These are phyloP conservation scores for Paralagenidium karlingii DNA, from an alignment of 352 stramenopile species.

Conservation along the genomic window DNA sequence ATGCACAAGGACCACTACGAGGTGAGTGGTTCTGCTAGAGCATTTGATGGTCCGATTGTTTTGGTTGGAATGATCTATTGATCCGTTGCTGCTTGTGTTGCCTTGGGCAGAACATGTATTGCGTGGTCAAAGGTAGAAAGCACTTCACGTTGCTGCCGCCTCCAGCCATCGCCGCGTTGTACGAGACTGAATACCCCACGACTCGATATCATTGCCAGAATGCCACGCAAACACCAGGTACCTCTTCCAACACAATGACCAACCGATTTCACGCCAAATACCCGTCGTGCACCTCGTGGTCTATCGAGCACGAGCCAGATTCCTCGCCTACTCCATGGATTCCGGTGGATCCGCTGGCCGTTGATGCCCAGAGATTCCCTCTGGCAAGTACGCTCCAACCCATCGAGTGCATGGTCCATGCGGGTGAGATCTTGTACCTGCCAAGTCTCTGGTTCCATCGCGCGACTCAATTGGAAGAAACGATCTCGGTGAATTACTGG, in stretches of 20 bases:
- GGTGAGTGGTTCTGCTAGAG: conserved; percentile 12
- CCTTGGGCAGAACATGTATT: conserved; percentile 90
- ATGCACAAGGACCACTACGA: conserved; percentile 99
- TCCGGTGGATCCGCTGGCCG: conserved; percentile 57
- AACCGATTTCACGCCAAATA: conserved; percentile 38
- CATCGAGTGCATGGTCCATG: conserved; percentile 53
- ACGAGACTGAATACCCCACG: conserved; percentile 63
- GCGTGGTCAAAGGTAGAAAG: conserved; percentile 92
- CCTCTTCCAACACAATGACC: conserved; percentile 8
- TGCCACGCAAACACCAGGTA: conserved; percentile 3
- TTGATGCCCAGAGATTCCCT: conserved; percentile 40
- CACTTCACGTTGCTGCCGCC: conserved; percentile 89
- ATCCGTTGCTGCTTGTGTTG: conserved; percentile 1
- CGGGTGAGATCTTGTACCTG: conserved; percentile 61
- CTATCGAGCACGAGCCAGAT: conserved; percentile 24
- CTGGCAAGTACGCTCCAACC: conserved; percentile 27
- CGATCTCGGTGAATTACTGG: conserved; percentile 84
- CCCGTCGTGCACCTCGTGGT: conserved; percentile 28
- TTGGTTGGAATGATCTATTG: neutral
- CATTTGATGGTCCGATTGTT: neutral
- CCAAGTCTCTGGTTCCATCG: conserved; percentile 80
- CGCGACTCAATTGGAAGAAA: conserved; percentile 52
- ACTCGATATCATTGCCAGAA: conserved; percentile 41
- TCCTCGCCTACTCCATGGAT: conserved; percentile 67
- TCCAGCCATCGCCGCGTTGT: conserved; percentile 80